A percentile compares a stretch with the other conserved stretches of the same genome.
Conservation (phyloP, 2,329 filamentous ascomycete species). For the Dothistroma pini region DNA sequence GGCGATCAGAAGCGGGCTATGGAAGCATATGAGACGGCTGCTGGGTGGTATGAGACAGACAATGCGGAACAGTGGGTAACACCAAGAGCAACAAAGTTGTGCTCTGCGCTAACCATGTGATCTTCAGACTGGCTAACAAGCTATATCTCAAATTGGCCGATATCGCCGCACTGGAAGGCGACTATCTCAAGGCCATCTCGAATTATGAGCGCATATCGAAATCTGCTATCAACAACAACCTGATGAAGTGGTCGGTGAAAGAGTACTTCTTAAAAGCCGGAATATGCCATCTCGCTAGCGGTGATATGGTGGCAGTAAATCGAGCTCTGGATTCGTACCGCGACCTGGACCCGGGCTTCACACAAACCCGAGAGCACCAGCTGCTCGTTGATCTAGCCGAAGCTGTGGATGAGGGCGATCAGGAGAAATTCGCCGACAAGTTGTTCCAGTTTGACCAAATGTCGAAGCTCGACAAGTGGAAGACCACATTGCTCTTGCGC, state of each 20-base stretch:
- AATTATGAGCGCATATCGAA: constrained; percentile 78
- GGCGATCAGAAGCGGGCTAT: constrained; percentile 74
- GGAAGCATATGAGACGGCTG: constrained; percentile 79
- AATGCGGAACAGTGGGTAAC: constrained; percentile 71
- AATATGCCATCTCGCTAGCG: constrained; percentile 77
- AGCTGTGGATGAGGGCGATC: constrained; percentile 71
- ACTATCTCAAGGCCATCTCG: constrained; percentile 80
- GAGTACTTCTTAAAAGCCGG: constrained; percentile 94
- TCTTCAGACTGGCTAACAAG: constrained; percentile 77
- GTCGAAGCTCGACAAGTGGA: constrained; percentile 95
- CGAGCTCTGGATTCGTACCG: constrained; percentile 78
- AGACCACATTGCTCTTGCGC: constrained; percentile 77
- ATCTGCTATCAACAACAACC: constrained; percentile 77
- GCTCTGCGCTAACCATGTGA: constrained; percentile 4
- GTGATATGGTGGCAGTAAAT: constrained; percentile 72
- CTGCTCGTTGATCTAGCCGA: constrained; percentile 73
- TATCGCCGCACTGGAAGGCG: constrained; percentile 71
- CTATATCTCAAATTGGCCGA: constrained; percentile 90
- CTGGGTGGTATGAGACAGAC: constrained; percentile 84
- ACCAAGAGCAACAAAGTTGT: neutral
- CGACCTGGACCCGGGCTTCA: constrained; percentile 74
- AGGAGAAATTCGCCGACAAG: constrained; percentile 80
- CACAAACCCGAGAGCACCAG: constrained; percentile 73
- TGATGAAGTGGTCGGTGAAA: constrained; percentile 92
- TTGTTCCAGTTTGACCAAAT: constrained; percentile 87